A percentile compares a stretch with the other conserved stretches of the same genome.
Conservation (phyloP, 2,329 filamentous ascomycete species). For the Eurotiales sp. region DNA sequence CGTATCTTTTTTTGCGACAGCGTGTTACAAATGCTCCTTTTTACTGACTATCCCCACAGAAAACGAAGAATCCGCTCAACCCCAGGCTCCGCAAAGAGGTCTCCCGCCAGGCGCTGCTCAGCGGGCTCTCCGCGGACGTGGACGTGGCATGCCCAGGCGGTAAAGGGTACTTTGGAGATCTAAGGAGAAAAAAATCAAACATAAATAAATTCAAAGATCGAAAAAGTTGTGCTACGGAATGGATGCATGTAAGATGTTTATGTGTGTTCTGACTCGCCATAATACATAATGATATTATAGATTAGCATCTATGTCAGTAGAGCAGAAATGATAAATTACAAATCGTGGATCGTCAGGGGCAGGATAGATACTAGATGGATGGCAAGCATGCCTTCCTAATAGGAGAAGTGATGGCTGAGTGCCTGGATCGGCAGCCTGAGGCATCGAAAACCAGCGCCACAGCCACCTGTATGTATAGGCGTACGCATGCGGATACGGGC, state of each 20-base stretch:
- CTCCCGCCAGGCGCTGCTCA: constrained; percentile 81
- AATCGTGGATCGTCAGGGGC: too few species aligned
- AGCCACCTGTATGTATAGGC: too few species aligned
- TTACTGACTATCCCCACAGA: constrained; percentile 37
- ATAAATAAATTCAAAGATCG: too few species aligned
- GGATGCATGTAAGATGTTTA: constrained; percentile 12
- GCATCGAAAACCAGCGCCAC: too few species aligned
- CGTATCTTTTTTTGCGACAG: constrained; percentile 22
- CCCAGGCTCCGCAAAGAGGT: constrained; percentile 73
- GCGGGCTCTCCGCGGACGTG: constrained; percentile 77
- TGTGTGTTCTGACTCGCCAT: constrained; percentile 3
- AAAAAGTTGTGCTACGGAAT: constrained; percentile 9
- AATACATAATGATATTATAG: constrained; percentile 13
- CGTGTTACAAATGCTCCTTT: neutral
- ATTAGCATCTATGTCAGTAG: neutral
- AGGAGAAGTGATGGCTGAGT: too few species aligned
- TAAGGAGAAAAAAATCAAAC: constrained; percentile 9
- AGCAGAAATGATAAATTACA: too few species aligned
- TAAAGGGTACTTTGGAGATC: constrained; percentile 29
- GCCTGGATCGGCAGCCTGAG: too few species aligned
- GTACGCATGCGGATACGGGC: too few species aligned
- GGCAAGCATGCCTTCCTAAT: too few species aligned
- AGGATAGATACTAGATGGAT: too few species aligned
- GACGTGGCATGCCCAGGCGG: constrained; percentile 84
- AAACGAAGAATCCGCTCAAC: constrained; percentile 87